A percentile compares a stretch with the other conserved stretches of the same genome.
These are phyloP conservation scores for Colletotrichum costaricense DNA, from an alignment of 2,329 filamentous ascomycete species.

Conservation along the genomic window DNA sequence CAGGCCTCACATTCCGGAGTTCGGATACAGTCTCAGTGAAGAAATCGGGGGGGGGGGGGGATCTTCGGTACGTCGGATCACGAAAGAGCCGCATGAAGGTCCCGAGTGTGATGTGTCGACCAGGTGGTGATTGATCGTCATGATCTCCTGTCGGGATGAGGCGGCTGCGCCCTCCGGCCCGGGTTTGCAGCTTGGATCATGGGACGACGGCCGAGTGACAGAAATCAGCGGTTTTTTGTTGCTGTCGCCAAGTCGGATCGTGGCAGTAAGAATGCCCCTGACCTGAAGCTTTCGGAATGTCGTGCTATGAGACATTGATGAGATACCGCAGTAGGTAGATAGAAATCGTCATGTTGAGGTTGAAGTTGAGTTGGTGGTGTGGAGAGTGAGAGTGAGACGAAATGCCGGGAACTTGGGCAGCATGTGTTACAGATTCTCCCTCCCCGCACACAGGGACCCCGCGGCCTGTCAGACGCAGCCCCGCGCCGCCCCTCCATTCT, in stretches of 20 bases:
- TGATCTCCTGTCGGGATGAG: background rate
- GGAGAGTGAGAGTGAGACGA: background rate
- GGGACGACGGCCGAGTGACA: no score
- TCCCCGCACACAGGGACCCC: conserved; percentile 4
- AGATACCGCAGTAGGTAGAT: background rate
- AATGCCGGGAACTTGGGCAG: background rate
- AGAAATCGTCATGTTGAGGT: background rate
- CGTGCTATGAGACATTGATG: background rate
- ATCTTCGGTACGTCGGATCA: background rate
- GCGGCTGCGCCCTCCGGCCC: background rate
- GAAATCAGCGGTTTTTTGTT: no score
- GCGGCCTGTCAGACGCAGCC: conserved; percentile 2
- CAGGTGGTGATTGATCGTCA: background rate
- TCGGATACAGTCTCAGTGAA: no score
- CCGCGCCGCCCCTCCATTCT: background rate
- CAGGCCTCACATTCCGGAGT: no score
- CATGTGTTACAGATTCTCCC: background rate
- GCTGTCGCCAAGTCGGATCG: no score
- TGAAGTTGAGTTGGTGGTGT: background rate
- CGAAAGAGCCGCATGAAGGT: background rate
- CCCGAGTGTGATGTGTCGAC: background rate
- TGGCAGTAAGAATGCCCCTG: no score
- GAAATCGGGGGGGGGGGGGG: no score
- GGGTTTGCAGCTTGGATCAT: background rate
- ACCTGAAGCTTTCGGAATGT: background rate